Base-by-base conservation (phyloP, 2,329 filamentous ascomycete species). In the Diaporthe aspalathi region DNA sequence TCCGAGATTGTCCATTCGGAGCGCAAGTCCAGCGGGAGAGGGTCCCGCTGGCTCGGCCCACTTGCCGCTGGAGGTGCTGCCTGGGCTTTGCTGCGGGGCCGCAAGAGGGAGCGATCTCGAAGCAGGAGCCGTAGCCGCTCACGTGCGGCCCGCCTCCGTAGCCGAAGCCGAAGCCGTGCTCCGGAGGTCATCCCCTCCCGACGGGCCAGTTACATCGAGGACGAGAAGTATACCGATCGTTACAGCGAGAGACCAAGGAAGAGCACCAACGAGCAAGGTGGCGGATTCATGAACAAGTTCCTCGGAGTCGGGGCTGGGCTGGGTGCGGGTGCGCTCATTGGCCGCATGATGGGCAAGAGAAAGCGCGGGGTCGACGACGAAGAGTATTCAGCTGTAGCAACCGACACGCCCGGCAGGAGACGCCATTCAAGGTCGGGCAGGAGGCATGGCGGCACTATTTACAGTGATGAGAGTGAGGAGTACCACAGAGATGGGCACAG, bases 161-260 rank as follows among this genome's bases (percentile, higher is more conserved):
- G 81, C 67, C 79, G 80, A 32, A 80, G 77, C 52, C 79, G 81
- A 17, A 79, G 78, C 60, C 80, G 82, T 35, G 81, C 78, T 7
- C 83, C 85, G 0, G 87, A 89, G 71, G 86, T 88, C 1, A 76
- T 89, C 12, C 81, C 87, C 1, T 90, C 88, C 0, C 83, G 86
- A 52, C 81, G 83, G 40, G 85, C 84, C 5, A 92, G 89, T 66
- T 91, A 90, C 74, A 81, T 84, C 24, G 83, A 87, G 43, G 88
- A 92, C 49, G 91, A 94, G 74, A 93, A 94, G 78, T 87, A 88
- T 70, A 88, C 87, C 0, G 91, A 94, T 74, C 93, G 94, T 77
- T 87, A 88, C 72, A 88, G 87, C 0, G 86, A 90, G n/a, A 82
- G 82, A 29, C 84, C 80, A 45, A 74, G 76, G 68, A 75, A 76